A percentile compares a stretch with the other conserved stretches of the same genome.
Evolutionary conservation across 768 basidiomycete genomes (phyloP).

Genomic region (Omphalotus guepiniiformis): DNA sequence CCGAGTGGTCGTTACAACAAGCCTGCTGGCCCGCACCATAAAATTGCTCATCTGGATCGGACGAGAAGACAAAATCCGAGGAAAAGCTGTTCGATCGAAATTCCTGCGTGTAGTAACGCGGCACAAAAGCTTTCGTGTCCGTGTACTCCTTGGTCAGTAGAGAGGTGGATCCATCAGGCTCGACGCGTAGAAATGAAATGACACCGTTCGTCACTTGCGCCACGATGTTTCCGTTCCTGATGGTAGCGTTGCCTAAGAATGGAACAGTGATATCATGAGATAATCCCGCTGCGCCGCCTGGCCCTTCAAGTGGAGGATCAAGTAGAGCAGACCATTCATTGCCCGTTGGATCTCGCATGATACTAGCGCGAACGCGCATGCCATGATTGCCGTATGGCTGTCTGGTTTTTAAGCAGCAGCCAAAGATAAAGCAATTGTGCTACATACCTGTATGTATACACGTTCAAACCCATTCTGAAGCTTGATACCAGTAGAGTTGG

Average conservation of each 20-base stretch:
- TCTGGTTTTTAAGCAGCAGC: background rate
- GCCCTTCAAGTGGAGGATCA: slow-evolving; percentile 32
- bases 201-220: slow-evolving; percentile 21
- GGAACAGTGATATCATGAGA: slow-evolving; percentile 25
- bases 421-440: background rate
- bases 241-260: slow-evolving; percentile 24
- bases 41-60: slow-evolving; percentile 30
- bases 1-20: slow-evolving; percentile 31
- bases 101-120: slow-evolving; percentile 29
- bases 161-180: slow-evolving; percentile 23
- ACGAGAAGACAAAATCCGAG: slow-evolving; percentile 27
- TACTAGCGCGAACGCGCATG: slow-evolving; percentile 30
- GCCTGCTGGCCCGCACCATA: slow-evolving; percentile 34
- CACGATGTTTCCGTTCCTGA: slow-evolving; percentile 30
- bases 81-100: slow-evolving; percentile 27
- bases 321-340: slow-evolving; percentile 29
- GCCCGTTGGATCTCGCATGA: slow-evolving; percentile 31
- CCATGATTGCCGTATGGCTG: slow-evolving; percentile 34
- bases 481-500: no score
- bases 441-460: slow-evolving; percentile 28
- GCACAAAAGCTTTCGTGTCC: slow-evolving; percentile 26
- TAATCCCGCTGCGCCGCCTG: slow-evolving; percentile 25
- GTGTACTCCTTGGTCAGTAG: slow-evolving; percentile 26
- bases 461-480: slow-evolving; percentile 31
- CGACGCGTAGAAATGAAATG: slow-evolving; percentile 27